phyloP scores from a whole-genome alignment of 2,329 filamentous ascomycete genomes.

The Exophiala aquamarina region DNA sequence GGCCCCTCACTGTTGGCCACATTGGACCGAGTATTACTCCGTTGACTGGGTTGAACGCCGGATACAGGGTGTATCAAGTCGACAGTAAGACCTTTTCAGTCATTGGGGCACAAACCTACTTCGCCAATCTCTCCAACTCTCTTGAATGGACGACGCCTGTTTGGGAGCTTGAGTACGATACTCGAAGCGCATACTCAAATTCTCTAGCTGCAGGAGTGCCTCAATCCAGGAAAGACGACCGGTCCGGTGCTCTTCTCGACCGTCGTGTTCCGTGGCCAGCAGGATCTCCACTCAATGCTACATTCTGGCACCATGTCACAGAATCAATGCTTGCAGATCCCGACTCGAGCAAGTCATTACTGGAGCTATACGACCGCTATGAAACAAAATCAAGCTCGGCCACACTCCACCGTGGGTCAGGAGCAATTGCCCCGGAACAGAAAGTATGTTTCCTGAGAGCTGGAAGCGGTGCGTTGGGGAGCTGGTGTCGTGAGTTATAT shows the following conservation, averaged over 20 bases:
- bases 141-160: constrained; percentile 29
- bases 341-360: constrained; percentile 8
- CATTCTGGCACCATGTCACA: constrained; percentile 33
- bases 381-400: constrained; percentile 30
- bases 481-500: constrained; percentile 4
- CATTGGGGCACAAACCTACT: constrained; percentile 32
- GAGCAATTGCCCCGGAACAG: constrained; percentile 23
- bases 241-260: constrained; percentile 9
- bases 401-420: constrained; percentile 23
- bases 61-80: constrained; percentile 30
- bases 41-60: constrained; percentile 32
- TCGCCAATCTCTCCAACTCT: constrained; percentile 32
- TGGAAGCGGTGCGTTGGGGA: constrained; percentile 28
- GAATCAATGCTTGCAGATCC: constrained; percentile 29
- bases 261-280: constrained; percentile 24
- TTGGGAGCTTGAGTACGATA: constrained; percentile 34
- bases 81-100: constrained; percentile 31
- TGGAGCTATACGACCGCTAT: constrained; percentile 29
- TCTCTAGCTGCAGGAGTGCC: no score
- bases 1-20: constrained; percentile 29
- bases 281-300: constrained; percentile 29
- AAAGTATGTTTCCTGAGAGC: constrained; percentile 33
- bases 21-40: constrained; percentile 32
- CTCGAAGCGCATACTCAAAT: constrained; percentile 24
- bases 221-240: no score